Evolutionary conservation across 208 protist species (phyloP), one percentile per base, ranked within the genome.

Genomic region (Trypanosoma cruzi): DNA sequence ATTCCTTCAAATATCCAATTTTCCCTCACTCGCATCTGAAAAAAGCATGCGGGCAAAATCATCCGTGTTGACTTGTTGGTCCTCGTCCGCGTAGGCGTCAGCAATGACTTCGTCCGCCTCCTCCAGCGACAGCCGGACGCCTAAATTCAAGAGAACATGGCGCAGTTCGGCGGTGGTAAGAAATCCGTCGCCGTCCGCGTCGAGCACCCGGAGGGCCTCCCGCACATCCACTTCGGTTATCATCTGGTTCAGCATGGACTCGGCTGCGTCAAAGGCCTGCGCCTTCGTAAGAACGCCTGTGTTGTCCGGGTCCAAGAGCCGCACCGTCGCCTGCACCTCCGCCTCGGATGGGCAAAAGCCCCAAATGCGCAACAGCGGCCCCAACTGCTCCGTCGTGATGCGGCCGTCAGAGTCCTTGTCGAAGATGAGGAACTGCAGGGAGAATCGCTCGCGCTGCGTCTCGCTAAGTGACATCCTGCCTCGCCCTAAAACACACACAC

Each of bases 341-440:
- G 88, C 91, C 68, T 97, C 84, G 4, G 96, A 95, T 26, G 98
- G 98, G 84, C 98, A 99, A 64, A 98, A 88, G 20, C 99, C 99
- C 18, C 99, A 84, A 14, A 98, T 98, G 53, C 99, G 96, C 95
- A 99, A 99, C 29, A 99, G 97, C 37, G 94, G 96, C 67, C 98
- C 99, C 10, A 99, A 84, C 85, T 99, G 98, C 32, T 96, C 90
- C n/a, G 93, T 97, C 16, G 94, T 95, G 71, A 99, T 98, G 54
- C 76, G 86, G 48, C 98, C 98, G 89, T 99, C 98, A 53, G 97
- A 97, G 79, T 99, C 96, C 58, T 96, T 98, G 74, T 99, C 99
- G 65, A 99, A 74, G 31, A 95, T 77, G n/a, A 93, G 76, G 50
- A 95, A 99, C 13, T 99, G 99, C 79, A 99, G 98, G 79, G 99